Percentiles rank a stretch among this genome's conserved stretches.
Conservation (phyloP, 345 rosid species). For the Eutrema heterophyllum region DNA sequence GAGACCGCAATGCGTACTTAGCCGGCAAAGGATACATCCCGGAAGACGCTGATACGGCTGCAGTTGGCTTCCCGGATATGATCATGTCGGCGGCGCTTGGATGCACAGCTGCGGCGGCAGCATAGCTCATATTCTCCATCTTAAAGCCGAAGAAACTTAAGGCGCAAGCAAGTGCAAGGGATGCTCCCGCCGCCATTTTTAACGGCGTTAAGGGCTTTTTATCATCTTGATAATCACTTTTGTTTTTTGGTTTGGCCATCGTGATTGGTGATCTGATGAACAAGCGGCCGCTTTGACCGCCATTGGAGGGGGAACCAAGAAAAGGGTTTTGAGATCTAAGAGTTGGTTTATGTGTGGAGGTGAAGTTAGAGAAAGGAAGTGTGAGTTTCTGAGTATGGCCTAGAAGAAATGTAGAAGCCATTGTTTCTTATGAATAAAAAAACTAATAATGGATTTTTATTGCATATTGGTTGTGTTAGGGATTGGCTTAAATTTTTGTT, state of each 20-base stretch:
- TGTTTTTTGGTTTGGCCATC: constrained; percentile 21
- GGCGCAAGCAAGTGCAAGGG: constrained; percentile 47
- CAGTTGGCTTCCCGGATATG: constrained; percentile 28
- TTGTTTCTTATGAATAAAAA: neutral
- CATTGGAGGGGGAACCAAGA: constrained; percentile 13
- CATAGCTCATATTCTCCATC: constrained; percentile 30
- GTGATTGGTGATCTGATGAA: constrained; percentile 10
- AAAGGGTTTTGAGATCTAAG: constrained; percentile 4
- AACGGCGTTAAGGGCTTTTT: neutral
- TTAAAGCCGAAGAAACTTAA: constrained; percentile 37
- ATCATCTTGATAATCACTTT: neutral
- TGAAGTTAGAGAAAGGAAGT: constrained; percentile 6
- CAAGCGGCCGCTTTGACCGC: neutral
- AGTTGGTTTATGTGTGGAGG: neutral
- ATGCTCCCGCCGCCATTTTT: constrained; percentile 32
- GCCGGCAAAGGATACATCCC: constrained; percentile 32
- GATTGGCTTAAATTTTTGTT: neutral
- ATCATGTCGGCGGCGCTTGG: constrained; percentile 36
- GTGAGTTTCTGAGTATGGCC: constrained; percentile 24
- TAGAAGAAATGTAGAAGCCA: constrained; percentile 36
- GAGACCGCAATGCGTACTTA: constrained; percentile 45
- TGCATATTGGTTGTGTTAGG: neutral
- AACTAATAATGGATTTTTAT: neutral
- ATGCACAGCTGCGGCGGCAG: constrained; percentile 44
- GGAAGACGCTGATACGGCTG: constrained; percentile 36